Evolutionary conservation across 1,284 basidiomycete species (phyloP).

Genomic region (Coniferiporia weirii): DNA sequence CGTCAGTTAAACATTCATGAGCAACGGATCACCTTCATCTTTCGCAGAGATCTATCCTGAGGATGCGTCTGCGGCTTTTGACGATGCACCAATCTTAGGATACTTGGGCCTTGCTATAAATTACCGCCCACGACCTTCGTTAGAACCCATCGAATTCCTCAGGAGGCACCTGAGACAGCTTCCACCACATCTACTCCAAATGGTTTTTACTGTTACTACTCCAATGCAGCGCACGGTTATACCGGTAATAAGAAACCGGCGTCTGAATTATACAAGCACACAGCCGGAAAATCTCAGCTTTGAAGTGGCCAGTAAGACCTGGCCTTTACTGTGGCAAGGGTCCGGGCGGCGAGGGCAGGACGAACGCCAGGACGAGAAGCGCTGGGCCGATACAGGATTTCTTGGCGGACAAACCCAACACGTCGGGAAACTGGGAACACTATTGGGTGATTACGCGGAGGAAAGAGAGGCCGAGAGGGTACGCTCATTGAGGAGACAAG

Average conservation of each 20-base stretch:
- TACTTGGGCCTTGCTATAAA: constrained; percentile 58
- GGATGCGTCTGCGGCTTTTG: constrained; percentile 6
- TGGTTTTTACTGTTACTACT: constrained; percentile 58
- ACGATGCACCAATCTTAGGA: constrained; percentile 40
- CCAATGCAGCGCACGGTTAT: constrained; percentile 63
- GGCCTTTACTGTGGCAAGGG: constrained; percentile 65
- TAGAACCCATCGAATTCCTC: constrained; percentile 60
- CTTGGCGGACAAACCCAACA: constrained; percentile 51
- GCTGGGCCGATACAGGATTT: constrained; percentile 62
- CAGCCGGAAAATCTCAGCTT: constrained; percentile 51
- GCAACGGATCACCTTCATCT: neutral
- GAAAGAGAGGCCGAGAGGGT: constrained; percentile 63
- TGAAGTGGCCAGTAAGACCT: constrained; percentile 43
- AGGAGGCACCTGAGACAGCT: constrained; percentile 51
- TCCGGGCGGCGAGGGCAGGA: constrained; percentile 39
- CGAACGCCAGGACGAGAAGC: constrained; percentile 58
- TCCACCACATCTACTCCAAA: constrained; percentile 56
- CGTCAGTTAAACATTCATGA: neutral
- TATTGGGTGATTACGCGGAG: constrained; percentile 66
- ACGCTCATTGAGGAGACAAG: constrained; percentile 41
- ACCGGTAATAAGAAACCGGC: constrained; percentile 60
- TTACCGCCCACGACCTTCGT: constrained; percentile 54
- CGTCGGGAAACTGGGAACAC: constrained; percentile 60
- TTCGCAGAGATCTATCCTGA: neutral
- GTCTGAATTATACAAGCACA: constrained; percentile 52